A percentile compares a stretch with the other conserved stretches of the same genome.
These are phyloP conservation scores for Oemleria cerasiformis DNA, from an alignment of 306 rosid genomes.

Conservation along the genomic window DNA sequence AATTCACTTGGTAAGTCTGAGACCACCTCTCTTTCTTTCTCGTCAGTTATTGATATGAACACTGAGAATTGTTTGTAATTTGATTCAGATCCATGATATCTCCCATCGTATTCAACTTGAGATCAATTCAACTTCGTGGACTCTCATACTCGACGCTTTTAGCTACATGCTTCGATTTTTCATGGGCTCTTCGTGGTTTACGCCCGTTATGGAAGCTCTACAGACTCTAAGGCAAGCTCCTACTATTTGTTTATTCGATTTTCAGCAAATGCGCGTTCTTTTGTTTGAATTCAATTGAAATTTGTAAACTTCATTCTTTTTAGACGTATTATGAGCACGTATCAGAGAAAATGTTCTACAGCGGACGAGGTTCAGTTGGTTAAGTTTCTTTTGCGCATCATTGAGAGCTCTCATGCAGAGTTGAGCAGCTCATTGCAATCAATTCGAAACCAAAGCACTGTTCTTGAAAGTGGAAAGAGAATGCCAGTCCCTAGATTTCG, in stretches of 20 bases:
- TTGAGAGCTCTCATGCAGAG: slow-evolving; percentile 46
- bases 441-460: slow-evolving; percentile 30
- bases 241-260: slow-evolving; percentile 1
- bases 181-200: slow-evolving; percentile 27
- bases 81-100: slow-evolving; percentile 56
- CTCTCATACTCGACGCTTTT: slow-evolving; percentile 42
- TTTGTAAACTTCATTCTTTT: background rate
- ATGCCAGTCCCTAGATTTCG: slow-evolving; percentile 35
- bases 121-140: slow-evolving; percentile 53
- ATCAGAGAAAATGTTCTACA: slow-evolving; percentile 46
- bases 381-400: slow-evolving; percentile 64
- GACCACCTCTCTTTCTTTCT: background rate
- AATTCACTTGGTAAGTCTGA: slow-evolving; percentile 50
- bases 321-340: slow-evolving; percentile 49
- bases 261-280: background rate
- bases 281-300: background rate
- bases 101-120: slow-evolving; percentile 51
- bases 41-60: background rate
- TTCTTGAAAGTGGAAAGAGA: slow-evolving; percentile 35
- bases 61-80: background rate
- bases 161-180: slow-evolving; percentile 46
- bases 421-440: slow-evolving; percentile 33
- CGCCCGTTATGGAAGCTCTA: slow-evolving; percentile 51
- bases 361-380: slow-evolving; percentile 57
- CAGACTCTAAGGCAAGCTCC: slow-evolving; percentile 58